Evolutionary conservation across 2,329 filamentous ascomycete species (phyloP).

Genomic region (Aspergillus chevalieri): DNA sequence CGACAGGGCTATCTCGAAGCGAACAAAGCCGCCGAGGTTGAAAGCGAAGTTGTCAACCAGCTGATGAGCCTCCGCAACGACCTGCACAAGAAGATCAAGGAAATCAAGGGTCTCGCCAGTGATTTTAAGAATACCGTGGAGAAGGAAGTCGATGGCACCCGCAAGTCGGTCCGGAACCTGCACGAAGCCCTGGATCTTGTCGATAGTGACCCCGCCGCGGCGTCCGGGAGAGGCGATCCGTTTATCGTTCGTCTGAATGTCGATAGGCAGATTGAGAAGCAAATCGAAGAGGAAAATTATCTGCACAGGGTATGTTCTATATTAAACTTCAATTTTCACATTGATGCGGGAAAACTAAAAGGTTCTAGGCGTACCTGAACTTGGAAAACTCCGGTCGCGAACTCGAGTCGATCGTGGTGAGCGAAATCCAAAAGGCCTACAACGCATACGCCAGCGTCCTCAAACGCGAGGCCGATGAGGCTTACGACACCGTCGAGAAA

Average conservation of each 20-base stretch:
- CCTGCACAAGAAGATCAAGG: conserved; percentile 92
- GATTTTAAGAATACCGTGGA: conserved; percentile 97
- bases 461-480: conserved; percentile 81
- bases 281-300: conserved; percentile 96
- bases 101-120: conserved; percentile 86
- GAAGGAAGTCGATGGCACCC: conserved; percentile 83
- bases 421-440: conserved; percentile 96
- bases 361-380: conserved; percentile 75
- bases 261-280: conserved; percentile 83
- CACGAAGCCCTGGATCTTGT: conserved; percentile 74
- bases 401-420: conserved; percentile 91
- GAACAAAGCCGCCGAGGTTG: conserved; percentile 83
- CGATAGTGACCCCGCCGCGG: conserved; percentile 68
- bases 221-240: conserved; percentile 83
- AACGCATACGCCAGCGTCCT: conserved; percentile 88
- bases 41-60: conserved; percentile 83
- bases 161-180: conserved; percentile 70
- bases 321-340: not conserved
- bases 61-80: conserved; percentile 81
- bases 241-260: conserved; percentile 80
- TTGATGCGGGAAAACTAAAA: not conserved
- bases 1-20: conserved; percentile 72
- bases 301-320: conserved; percentile 67
- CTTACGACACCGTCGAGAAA: conserved; percentile 70
- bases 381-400: conserved; percentile 90